Evolutionary conservation across 768 basidiomycete species (phyloP), one percentile per base, ranked within the genome.

Genomic region (Scleroderma bovista): DNA sequence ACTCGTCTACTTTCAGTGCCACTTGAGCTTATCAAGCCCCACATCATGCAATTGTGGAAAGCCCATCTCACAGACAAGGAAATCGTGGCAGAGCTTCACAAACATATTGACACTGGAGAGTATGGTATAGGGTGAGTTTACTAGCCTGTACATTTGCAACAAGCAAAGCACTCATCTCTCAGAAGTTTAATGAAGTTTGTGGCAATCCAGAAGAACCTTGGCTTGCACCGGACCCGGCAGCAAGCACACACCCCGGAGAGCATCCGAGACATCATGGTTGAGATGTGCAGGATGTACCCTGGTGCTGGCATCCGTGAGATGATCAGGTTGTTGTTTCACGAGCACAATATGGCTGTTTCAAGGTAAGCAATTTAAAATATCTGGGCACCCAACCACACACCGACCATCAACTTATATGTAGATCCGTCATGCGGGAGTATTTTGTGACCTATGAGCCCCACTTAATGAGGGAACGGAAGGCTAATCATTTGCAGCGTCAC

Each of bases 281-380:
- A 49, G 10, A 41, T 68, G 3, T 48, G 59, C 2, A 40, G 44
- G 16, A 57, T 42, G 6, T 68, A 57, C 47, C 68, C 67, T 6
- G 54, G 54, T 13, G 60, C 58, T 8, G 69, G 69, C 1, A 55
- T 56, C 6, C 48, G 54, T 16, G 64, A 65, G 11, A 63, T 29
- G 26, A 29, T 29, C 26, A 29, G 26, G 26, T 29, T 29, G 26
- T 29, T 29, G 26, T 29, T 29, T 29, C 26, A 29, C 9, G 26
- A 29, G 26, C 26, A 29, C 26, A 29, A 29, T 29, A 29, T 29
- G 26, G 26, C 26, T 29, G 26, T 29, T 29, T 29, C 9, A 9
- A 29, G 26, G 26, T 5, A 29, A 29, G 26, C 68, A 47, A 46
- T 44, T 0, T 29, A 5, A 40, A 6, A 10, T 29, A 29, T 17